Evolutionary conservation across 495 filamentous ascomycete species (phyloP), one percentile per base, ranked within the genome.

Genomic region (Cercophora samala): DNA sequence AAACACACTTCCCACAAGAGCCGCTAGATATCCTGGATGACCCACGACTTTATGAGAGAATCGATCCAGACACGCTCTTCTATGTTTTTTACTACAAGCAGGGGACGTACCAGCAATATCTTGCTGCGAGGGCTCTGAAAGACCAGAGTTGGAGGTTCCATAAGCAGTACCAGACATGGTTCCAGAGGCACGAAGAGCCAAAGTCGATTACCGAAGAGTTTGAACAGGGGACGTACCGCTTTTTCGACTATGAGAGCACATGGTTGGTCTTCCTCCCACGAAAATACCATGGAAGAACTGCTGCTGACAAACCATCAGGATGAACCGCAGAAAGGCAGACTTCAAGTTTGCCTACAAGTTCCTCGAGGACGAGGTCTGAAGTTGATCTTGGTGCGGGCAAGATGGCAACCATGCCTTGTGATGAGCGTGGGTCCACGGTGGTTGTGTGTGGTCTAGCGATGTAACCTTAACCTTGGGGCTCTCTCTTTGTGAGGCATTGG

Each of bases 141-240:
- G 89, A 91, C 68, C 94, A 98, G 77, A 98, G 95, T 75, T 99
- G 95, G 95, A 85, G 95, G 37, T 99, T 99, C 77, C 95, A 99
- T 77, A 99, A 98, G 80, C 95, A 97, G 76, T 99, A 98, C 75
- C 95, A 99, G 76, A 99, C 95, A 11, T 99, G 95, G 95, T 99
- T 99, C 69, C 95, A 99, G 78, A 85, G 95, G 53, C 95, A 99
- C 71, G 95, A 99, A 74, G 95, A 99, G 81, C 95, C 95, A 21
- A 98, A 99, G 81, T 91, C 87, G 56, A 99, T 99, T 73, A 98
- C 95, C 0, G 96, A 99, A 75, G 95, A 99, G 76, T 98, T 90
- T 68, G 95, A 99, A 81, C 94, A 99, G 78, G 95, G 95, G 25
- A 98, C 95, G 5, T 99, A 99, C 79, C 88, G 95, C 56, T 99